These are phyloP conservation scores for Avena atlantica DNA, from an alignment of 176 grass and related monocot genomes.

Conservation along the genomic window DNA sequence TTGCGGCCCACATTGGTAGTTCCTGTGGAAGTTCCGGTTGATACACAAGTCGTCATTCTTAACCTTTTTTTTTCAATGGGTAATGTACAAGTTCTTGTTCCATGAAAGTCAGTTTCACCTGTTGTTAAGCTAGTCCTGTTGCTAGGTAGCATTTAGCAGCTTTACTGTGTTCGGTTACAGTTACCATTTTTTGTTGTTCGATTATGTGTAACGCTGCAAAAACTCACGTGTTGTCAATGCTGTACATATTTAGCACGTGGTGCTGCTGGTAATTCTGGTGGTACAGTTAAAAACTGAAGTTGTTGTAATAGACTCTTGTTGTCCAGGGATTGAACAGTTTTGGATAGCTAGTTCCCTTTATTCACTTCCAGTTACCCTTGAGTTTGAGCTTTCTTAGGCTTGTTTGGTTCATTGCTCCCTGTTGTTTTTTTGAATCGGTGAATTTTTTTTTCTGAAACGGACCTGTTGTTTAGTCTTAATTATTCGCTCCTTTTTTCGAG, in stretches of 20 bases:
- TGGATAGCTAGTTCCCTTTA: not conserved
- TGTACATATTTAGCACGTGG: slow-evolving; percentile 57
- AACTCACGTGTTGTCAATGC: slow-evolving; percentile 39
- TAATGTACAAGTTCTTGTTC: slow-evolving; percentile 35
- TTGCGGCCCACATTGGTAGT: slow-evolving; percentile 61
- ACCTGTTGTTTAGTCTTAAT: not conserved
- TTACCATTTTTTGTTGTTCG: slow-evolving; percentile 44
- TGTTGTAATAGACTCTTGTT: slow-evolving; percentile 26
- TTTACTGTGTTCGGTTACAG: slow-evolving; percentile 44
- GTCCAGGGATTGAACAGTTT: slow-evolving; percentile 32
- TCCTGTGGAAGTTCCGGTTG: slow-evolving; percentile 84
- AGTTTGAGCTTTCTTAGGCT: not conserved
- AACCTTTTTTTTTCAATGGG: not conserved
- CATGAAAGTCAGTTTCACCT: slow-evolving; percentile 27
- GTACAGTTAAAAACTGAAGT: slow-evolving; percentile 32
- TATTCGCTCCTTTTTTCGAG: too few relatives aligned
- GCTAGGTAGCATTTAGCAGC: slow-evolving; percentile 57
- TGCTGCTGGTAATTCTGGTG: slow-evolving; percentile 36
- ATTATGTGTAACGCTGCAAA: slow-evolving; percentile 43
- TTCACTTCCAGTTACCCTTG: not conserved
- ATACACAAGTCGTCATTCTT: slow-evolving; percentile 26
- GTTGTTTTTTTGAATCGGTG: not conserved
- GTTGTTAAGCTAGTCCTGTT: slow-evolving; percentile 45
- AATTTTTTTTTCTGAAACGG: too few relatives aligned
- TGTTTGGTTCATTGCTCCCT: not conserved